Base-by-base conservation (phyloP, 805 yeast genomes). In the Cyberlindnera xylosilytica region DNA sequence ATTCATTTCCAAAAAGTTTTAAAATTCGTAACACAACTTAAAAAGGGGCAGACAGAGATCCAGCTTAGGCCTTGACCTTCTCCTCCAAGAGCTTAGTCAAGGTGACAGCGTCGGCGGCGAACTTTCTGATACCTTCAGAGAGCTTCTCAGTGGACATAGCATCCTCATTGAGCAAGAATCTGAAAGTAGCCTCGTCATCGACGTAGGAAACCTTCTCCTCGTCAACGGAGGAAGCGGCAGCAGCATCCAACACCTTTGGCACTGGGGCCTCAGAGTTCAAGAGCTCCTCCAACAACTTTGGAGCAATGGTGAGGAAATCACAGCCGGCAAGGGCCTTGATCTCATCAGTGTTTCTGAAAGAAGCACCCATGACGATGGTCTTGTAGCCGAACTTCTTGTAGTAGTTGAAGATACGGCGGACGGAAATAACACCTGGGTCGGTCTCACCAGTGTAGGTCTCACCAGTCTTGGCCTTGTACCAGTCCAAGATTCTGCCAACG, bases 281-380 rank as follows among this genome's bases (percentile, higher is more conserved):
- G 64, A 91, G 79, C 71, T 87, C 84, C 71, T 91, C 97, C 68
- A 93, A 81, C 61, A 93, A 76, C 64, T 76, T 78, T 66, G 98
- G 98, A 58, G 98, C 77, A 61, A 93, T 89, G 64, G 99, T 93
- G 72, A 93, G 77, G 80, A 73, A 89, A 69, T 93, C 99, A 64
- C 87, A 83, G 69, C 99, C 99, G 46, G 99, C 97, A 60, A 93
- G 77, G 58, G 95, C 96, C 70, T 83, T 84, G 72, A 93, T 87
- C 75, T 91, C 99, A 57, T 89, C 96, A 50, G 74, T 69, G 78
- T 90, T 93, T 82, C 99, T 91, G 89, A 93, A 91, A 47, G 98
- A 91, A 47, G 99, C 99, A 72, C 99, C 99, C 99, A 93, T 93
- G 64, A 93, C 98, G 65, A 93, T 90, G 68, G 99, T 93, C 61